Evolutionary conservation across 1,284 basidiomycete genomes (phyloP).

Genomic region (Inonotus hispidus): DNA sequence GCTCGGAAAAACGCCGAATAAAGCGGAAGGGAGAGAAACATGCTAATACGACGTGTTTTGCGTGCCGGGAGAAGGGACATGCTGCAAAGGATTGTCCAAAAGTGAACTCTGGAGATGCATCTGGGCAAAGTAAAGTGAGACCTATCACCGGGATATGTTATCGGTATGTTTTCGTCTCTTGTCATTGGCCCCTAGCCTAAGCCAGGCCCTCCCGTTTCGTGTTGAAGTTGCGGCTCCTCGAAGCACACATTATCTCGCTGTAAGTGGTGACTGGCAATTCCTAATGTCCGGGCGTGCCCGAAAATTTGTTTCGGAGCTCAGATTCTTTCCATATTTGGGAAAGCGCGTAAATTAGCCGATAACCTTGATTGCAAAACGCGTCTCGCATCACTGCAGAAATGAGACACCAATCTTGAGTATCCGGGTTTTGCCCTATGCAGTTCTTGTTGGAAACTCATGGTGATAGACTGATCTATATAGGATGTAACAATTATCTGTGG

Average conservation of each 20-base stretch:
- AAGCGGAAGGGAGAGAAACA: conserved; percentile 61
- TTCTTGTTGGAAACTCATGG: too few species aligned
- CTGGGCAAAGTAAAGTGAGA: conserved; percentile 30
- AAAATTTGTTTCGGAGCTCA: too few species aligned
- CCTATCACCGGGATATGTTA: conserved; percentile 71
- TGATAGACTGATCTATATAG: too few species aligned
- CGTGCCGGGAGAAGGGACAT: conserved; percentile 83
- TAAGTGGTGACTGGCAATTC: too few species aligned
- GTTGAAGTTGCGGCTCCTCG: conserved; percentile 78
- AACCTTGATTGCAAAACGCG: too few species aligned
- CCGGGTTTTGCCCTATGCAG: too few species aligned
- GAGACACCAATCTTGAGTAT: too few species aligned
- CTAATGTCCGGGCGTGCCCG: too few species aligned
- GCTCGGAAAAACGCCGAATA: conserved; percentile 59
- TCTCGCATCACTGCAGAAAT: too few species aligned
- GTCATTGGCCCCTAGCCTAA: not conserved
- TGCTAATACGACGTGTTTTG: conserved; percentile 73
- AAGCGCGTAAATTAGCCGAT: too few species aligned
- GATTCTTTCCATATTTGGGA: too few species aligned
- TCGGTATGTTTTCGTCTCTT: conserved; percentile 43
- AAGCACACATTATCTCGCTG: conserved; percentile 78
- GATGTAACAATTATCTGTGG: too few species aligned
- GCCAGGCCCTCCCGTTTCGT: conserved; percentile 37
- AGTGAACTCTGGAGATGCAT: conserved; percentile 27
- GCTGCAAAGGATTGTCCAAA: conserved; percentile 79